These are phyloP conservation scores for Lyophyllum semitale DNA, from an alignment of 768 basidiomycete species.

Conservation along the genomic window DNA sequence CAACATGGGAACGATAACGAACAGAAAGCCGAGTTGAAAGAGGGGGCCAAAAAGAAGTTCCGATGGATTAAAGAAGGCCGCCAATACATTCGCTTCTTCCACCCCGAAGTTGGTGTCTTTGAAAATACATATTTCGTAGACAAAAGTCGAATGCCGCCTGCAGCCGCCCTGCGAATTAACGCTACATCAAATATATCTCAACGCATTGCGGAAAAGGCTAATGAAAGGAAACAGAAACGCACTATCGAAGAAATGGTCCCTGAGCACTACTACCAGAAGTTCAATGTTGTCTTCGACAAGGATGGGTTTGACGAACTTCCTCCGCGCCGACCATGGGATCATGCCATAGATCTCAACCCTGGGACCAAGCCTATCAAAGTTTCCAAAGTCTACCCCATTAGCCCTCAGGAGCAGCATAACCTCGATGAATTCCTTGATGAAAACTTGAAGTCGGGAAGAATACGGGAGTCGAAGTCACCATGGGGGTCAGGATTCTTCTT, in stretches of 20 bases:
- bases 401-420: too few relatives aligned
- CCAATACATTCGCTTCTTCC: not conserved
- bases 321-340: too few relatives aligned
- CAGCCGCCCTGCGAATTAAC: too few relatives aligned
- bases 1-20: not conserved
- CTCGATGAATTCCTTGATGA: too few relatives aligned
- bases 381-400: too few relatives aligned
- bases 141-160: not conserved
- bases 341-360: slow-evolving; percentile 36
- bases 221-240: not conserved
- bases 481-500: too few relatives aligned
- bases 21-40: not conserved
- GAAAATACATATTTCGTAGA: too few relatives aligned
- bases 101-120: slow-evolving; percentile 1
- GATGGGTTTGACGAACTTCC: too few relatives aligned
- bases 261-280: too few relatives aligned
- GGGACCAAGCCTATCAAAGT: slow-evolving; percentile 26
- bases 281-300: too few relatives aligned
- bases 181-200: too few relatives aligned
- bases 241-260: too few relatives aligned
- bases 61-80: slow-evolving; percentile 1
- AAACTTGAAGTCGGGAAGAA: slow-evolving; percentile 22
- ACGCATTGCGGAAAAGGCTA: not conserved
- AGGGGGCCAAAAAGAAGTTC: not conserved
- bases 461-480: slow-evolving; percentile 25